Conservation (phyloP, 179 eudicot genomes). For the Actinidia chinensis region DNA sequence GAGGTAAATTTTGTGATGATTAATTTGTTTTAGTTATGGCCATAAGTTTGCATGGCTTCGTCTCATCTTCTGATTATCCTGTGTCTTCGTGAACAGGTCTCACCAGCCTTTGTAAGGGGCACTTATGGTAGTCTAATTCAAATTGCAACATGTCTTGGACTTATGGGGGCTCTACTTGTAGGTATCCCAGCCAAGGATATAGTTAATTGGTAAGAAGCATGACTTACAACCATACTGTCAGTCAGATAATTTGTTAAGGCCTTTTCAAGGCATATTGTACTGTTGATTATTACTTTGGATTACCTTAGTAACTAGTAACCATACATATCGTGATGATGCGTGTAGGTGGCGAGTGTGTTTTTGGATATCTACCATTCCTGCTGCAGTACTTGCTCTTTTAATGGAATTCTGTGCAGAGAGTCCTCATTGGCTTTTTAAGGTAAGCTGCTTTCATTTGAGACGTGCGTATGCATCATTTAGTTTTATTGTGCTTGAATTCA, state of each 20-base stretch:
- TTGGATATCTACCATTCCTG: slow-evolving; percentile 81
- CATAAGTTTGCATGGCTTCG: background rate
- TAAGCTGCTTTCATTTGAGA: slow-evolving; percentile 20
- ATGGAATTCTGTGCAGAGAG: slow-evolving; percentile 88
- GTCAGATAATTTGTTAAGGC: background rate
- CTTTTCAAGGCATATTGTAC: background rate
- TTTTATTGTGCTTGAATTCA: background rate
- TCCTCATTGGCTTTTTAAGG: slow-evolving; percentile 97
- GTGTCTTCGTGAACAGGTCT: slow-evolving; percentile 48
- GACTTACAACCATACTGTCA: slow-evolving; percentile 3
- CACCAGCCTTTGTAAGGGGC: slow-evolving; percentile 86
- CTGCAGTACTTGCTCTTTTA: slow-evolving; percentile 59
- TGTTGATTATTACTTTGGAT: background rate
- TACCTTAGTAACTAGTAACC: background rate
- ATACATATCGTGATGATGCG: background rate
- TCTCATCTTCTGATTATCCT: background rate
- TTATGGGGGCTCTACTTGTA: slow-evolving; percentile 57
- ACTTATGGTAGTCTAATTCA: slow-evolving; percentile 90
- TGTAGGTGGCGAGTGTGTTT: slow-evolving; percentile 95
- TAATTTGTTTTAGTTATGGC: background rate
- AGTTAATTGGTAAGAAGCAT: slow-evolving; percentile 64
- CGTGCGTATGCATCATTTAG: background rate
- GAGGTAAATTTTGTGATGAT: slow-evolving; percentile 48
- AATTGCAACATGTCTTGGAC: slow-evolving; percentile 85
- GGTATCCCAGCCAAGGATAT: slow-evolving; percentile 79